phyloP scores from a whole-genome alignment of 1,284 basidiomycete genomes.

The Ceratobasidium sp. region DNA sequence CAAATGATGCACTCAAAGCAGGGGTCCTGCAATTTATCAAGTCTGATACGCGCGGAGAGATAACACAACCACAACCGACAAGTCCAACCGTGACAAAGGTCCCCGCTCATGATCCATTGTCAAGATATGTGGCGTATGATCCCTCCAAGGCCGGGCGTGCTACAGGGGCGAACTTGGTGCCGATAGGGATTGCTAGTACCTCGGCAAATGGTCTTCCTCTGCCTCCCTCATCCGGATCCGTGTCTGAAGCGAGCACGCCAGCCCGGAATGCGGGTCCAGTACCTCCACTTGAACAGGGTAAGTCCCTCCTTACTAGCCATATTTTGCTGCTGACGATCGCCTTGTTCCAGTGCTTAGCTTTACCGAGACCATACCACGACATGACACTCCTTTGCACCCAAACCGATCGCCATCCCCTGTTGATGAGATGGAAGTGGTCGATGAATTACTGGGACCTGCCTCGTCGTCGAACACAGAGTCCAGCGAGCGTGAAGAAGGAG shows the following conservation, averaged over 20 bases:
- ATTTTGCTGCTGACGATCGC: not conserved
- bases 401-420: not conserved
- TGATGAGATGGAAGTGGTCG: not conserved
- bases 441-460: not conserved
- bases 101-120: not conserved
- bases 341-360: not conserved
- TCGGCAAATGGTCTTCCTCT: too few species aligned
- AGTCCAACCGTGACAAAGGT: not conserved
- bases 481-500: not conserved
- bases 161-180: too few species aligned
- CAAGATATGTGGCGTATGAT: constrained; percentile 1
- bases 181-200: too few species aligned
- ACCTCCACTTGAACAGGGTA: not conserved
- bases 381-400: not conserved
- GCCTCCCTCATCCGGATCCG: too few species aligned
- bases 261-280: not conserved
- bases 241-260: too few species aligned
- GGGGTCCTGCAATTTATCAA: constrained; percentile 21
- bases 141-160: not conserved
- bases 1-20: constrained; percentile 6
- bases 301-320: not conserved
- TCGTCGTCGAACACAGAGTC: not conserved
- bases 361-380: not conserved
- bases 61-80: not conserved
- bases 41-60: not conserved